Percentiles rank a stretch among this genome's conserved stretches.
These are phyloP conservation scores for Trichoderma hamatum DNA, from an alignment of 2,329 filamentous ascomycete species.

Conservation along the genomic window DNA sequence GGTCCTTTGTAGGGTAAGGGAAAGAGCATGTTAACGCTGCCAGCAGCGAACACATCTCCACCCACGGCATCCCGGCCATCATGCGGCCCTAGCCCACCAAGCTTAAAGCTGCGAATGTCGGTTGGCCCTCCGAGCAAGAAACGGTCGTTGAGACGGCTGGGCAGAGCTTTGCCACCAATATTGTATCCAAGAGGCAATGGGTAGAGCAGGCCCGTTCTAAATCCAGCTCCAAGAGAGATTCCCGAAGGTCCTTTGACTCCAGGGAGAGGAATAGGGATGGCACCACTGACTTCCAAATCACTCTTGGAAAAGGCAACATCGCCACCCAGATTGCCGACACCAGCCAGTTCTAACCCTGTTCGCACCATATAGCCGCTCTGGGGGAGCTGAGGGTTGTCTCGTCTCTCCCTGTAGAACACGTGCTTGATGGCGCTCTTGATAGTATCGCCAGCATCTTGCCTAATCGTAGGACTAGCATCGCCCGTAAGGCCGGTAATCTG, in stretches of 20 bases:
- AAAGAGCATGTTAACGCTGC: slow-evolving; percentile 80
- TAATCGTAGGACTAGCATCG: slow-evolving; percentile 78
- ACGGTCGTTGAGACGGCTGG: slow-evolving; percentile 87
- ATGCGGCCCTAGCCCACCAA: slow-evolving; percentile 84
- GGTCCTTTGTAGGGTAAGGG: slow-evolving; percentile 81
- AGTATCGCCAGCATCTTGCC: slow-evolving; percentile 84
- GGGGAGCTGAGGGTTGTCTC: slow-evolving; percentile 84
- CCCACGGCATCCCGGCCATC: slow-evolving; percentile 86
- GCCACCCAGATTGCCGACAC: slow-evolving; percentile 78
- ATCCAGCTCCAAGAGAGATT: slow-evolving; percentile 78
- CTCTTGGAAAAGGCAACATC: slow-evolving; percentile 94
- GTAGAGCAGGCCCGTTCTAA: slow-evolving; percentile 81
- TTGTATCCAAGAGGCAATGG: slow-evolving; percentile 70
- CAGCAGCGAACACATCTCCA: slow-evolving; percentile 89
- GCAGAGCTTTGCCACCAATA: slow-evolving; percentile 55
- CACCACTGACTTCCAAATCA: slow-evolving; percentile 80
- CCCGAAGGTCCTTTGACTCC: slow-evolving; percentile 71
- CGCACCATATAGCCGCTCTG: slow-evolving; percentile 80
- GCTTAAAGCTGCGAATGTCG: slow-evolving; percentile 90
- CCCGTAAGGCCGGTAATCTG: slow-evolving; percentile 79
- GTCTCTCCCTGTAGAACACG: slow-evolving; percentile 75
- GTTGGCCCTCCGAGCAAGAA: slow-evolving; percentile 95
- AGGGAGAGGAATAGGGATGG: slow-evolving; percentile 72
- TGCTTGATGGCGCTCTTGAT: slow-evolving; percentile 88
- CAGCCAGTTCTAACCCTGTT: slow-evolving; percentile 80